These are phyloP conservation scores for Plasmopara viticola DNA, from an alignment of 352 stramenopile genomes.

Conservation along the genomic window DNA sequence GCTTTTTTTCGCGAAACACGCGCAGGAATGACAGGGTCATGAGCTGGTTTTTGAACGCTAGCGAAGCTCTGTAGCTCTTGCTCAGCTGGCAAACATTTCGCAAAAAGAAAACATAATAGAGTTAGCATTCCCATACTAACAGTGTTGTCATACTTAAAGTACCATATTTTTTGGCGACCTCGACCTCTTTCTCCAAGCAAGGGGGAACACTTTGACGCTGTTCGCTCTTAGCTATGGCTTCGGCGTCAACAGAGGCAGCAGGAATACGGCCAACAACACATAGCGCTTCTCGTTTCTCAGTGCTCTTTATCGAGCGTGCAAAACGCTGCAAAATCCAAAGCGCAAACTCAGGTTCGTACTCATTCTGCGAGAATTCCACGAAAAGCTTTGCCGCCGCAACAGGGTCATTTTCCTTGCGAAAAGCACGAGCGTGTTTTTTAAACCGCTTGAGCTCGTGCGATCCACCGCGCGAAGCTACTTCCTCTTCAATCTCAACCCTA, in stretches of 20 bases:
- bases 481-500: conserved; percentile 68
- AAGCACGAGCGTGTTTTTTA: conserved; percentile 57
- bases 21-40: conserved; percentile 17
- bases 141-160: conserved; percentile 6
- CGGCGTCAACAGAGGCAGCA: conserved; percentile 14
- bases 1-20: conserved; percentile 49
- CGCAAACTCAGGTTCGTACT: conserved; percentile 51
- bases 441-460: conserved; percentile 56
- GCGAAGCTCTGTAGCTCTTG: conserved; percentile 30
- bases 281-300: conserved; percentile 48
- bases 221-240: conserved; percentile 15
- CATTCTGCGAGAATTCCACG: conserved; percentile 42
- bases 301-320: conserved; percentile 42
- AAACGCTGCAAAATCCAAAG: conserved; percentile 52
- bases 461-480: conserved; percentile 39
- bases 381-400: conserved; percentile 38
- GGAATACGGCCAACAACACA: conserved; percentile 27
- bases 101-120: neutral
- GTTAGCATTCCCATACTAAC: neutral
- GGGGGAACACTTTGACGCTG: conserved; percentile 12
- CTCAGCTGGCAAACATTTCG: neutral
- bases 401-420: conserved; percentile 68
- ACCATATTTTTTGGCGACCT: conserved; percentile 32
- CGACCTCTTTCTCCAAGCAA: conserved; percentile 19
- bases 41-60: conserved; percentile 17